Evolutionary conservation across 2,329 filamentous ascomycete genomes (phyloP).

Genomic region (Fusarium chuoi): DNA sequence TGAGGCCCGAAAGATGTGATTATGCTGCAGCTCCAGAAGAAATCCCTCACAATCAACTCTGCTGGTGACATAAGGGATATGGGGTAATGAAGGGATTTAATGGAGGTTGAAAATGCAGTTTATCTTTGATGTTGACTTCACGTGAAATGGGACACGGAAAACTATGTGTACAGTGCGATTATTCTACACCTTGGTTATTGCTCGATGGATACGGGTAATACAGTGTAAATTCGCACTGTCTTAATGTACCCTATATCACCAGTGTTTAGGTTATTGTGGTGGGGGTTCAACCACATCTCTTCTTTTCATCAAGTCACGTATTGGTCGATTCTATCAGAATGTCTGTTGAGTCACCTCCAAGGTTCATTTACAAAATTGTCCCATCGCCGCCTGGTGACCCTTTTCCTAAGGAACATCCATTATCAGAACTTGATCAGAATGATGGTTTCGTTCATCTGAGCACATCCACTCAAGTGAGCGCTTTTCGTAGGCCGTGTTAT

Average conservation of each 20-base stretch:
- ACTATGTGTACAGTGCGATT: conserved; percentile 23
- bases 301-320: neutral
- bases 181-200: neutral
- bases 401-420: conserved; percentile 64
- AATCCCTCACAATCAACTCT: conserved; percentile 18
- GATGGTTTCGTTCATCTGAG: conserved; percentile 73
- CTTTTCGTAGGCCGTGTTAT: neutral
- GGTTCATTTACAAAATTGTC: conserved; percentile 70
- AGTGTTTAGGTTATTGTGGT: neutral
- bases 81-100: neutral
- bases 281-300: conserved; percentile 1
- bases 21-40: conserved; percentile 26
- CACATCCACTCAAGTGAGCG: conserved; percentile 61
- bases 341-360: conserved; percentile 49
- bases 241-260: conserved; percentile 13
- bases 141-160: conserved; percentile 15
- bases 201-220: rapidly evolving
- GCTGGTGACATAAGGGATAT: neutral
- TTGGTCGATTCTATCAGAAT: conserved; percentile 32
- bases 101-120: conserved; percentile 24
- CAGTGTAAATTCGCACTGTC: conserved; percentile 21
- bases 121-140: conserved; percentile 20
- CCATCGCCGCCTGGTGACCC: conserved; percentile 62
- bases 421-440: conserved; percentile 67
- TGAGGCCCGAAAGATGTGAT: conserved; percentile 36